Percentiles rank a stretch among this genome's conserved stretches.
Evolutionary conservation across 768 basidiomycete species (phyloP).

Genomic region (Suillus weaverae): DNA sequence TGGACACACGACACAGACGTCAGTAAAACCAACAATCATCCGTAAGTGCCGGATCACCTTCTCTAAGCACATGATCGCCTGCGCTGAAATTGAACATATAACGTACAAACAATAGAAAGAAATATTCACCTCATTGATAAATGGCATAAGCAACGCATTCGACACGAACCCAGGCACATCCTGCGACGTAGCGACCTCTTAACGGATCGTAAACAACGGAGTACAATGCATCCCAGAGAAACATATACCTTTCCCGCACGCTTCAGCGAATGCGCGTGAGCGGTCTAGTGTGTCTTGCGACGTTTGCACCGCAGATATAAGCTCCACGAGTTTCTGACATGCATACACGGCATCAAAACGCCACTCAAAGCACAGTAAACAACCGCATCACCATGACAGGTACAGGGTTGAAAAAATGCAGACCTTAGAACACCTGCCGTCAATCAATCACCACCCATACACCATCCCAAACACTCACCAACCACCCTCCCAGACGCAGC

Average conservation of each 20-base stretch:
- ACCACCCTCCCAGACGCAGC: conserved; percentile 74
- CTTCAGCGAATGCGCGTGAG: conserved; percentile 77
- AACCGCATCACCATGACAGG: conserved; percentile 78
- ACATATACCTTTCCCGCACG: conserved; percentile 80
- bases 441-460: neutral
- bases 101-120: conserved; percentile 33
- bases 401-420: conserved; percentile 97
- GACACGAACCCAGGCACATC: conserved; percentile 97
- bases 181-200: conserved; percentile 87
- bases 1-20: conserved; percentile 26
- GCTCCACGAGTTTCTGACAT: conserved; percentile 84
- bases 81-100: neutral
- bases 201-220: neutral
- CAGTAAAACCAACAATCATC: neutral
- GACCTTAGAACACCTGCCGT: conserved; percentile 42
- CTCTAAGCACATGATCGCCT: conserved; percentile 93
- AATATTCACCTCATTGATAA: conserved; percentile 73
- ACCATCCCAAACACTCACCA: conserved; percentile 44
- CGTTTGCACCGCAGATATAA: conserved; percentile 93
- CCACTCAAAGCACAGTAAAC: neutral
- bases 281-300: conserved; percentile 71
- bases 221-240: neutral
- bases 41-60: conserved; percentile 47
- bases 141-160: conserved; percentile 94
- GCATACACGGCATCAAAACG: neutral